A percentile compares a stretch with the other conserved stretches of the same genome.
These are phyloP conservation scores for Telfairia occidentalis DNA, from an alignment of 331 rosid species.

Conservation along the genomic window DNA sequence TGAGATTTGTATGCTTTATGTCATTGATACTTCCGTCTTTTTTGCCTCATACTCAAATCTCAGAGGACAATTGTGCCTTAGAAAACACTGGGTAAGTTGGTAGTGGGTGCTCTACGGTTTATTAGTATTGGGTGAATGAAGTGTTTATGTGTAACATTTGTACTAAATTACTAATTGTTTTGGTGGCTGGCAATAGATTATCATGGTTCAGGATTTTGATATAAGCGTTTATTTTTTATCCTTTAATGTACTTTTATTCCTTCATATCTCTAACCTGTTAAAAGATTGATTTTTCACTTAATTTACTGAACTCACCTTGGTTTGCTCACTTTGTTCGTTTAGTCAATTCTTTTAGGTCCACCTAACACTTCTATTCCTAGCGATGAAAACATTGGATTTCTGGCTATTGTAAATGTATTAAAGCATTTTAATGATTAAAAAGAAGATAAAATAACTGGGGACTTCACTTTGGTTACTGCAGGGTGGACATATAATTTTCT, in stretches of 20 bases:
- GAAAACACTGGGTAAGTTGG: neutral
- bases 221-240: no score
- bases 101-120: neutral
- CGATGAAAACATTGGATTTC: no score
- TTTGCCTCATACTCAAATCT: neutral
- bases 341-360: no score
- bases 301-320: neutral
- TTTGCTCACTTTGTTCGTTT: no score
- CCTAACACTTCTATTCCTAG: no score
- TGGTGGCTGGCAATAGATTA: neutral
- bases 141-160: neutral
- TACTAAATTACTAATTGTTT: neutral
- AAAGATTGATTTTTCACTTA: neutral
- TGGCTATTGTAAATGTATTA: no score
- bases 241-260: neutral
- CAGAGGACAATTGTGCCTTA: neutral
- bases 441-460: neutral
- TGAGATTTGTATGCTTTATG: neutral
- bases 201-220: neutral
- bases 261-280: neutral
- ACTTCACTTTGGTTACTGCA: conserved; percentile 21
- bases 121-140: neutral
- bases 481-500: conserved; percentile 97
- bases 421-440: neutral
- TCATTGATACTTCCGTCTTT: neutral